Conservation (phyloP, 2,329 filamentous ascomycete genomes). For the Lizonia empirigonia region DNA sequence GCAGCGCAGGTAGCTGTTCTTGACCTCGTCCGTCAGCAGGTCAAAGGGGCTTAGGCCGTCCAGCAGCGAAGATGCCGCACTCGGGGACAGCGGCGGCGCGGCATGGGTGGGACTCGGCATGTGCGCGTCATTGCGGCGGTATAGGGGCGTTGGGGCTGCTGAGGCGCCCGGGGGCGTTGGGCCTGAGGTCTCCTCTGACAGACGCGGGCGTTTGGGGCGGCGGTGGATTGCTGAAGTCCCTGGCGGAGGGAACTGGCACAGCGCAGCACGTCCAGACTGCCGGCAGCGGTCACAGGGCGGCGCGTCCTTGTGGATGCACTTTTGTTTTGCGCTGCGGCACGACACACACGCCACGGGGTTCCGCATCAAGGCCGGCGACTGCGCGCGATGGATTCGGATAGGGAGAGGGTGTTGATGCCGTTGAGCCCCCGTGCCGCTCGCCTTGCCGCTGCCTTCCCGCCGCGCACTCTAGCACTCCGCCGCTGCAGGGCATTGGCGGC, state of each 20-base stretch:
- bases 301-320: slow-evolving; percentile 48
- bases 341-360: slow-evolving; percentile 49
- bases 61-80: slow-evolving; percentile 34
- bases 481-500: too few species aligned
- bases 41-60: slow-evolving; percentile 47
- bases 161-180: slow-evolving; percentile 18
- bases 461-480: too few species aligned
- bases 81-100: slow-evolving; percentile 30
- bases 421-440: slow-evolving; percentile 3
- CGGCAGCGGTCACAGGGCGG: slow-evolving; percentile 50
- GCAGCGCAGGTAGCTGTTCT: slow-evolving; percentile 50
- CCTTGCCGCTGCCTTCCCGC: too few species aligned
- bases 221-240: slow-evolving; percentile 48
- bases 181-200: slow-evolving; percentile 28
- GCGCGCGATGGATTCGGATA: slow-evolving; percentile 19
- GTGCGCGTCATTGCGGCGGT: slow-evolving; percentile 29
- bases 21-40: slow-evolving; percentile 50
- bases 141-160: slow-evolving; percentile 17
- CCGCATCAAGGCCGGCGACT: slow-evolving; percentile 32
- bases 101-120: slow-evolving; percentile 36
- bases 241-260: slow-evolving; percentile 47
- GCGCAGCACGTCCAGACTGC: slow-evolving; percentile 36
- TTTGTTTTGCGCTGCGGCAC: slow-evolving; percentile 49
- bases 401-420: slow-evolving; percentile 10
- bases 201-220: slow-evolving; percentile 45